These are phyloP conservation scores for Eruca vesicaria DNA, from an alignment of 441 rosid species.

Conservation along the genomic window DNA sequence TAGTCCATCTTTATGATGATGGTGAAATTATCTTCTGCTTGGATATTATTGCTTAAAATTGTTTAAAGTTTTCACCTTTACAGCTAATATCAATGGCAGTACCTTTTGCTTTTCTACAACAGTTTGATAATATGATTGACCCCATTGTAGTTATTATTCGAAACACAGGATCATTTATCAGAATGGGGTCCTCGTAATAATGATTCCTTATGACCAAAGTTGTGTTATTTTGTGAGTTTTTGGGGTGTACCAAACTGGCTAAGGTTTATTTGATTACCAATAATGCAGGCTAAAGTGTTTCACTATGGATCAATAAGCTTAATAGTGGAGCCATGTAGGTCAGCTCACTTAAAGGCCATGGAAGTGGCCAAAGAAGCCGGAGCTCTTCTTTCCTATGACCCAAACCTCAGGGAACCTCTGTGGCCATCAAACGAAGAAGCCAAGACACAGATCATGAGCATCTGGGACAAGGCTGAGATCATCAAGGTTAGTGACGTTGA, in stretches of 20 bases:
- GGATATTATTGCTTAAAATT: not conserved
- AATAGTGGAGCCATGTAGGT: constrained; percentile 54
- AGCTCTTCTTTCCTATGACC: constrained; percentile 52
- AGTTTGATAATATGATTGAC: constrained; percentile 22
- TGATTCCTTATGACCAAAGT: constrained; percentile 1
- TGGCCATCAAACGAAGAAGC: constrained; percentile 61
- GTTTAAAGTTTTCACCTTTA: not conserved
- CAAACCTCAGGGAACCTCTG: constrained; percentile 46
- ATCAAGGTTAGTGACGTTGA: constrained; percentile 62
- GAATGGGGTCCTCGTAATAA: not conserved
- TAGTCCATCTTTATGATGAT: constrained; percentile 6
- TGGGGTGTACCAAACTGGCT: not conserved
- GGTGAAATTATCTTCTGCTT: constrained; percentile 3
- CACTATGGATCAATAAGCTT: constrained; percentile 56
- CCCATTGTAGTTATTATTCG: not conserved
- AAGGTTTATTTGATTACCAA: constrained; percentile 1
- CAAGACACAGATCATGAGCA: constrained; percentile 47
- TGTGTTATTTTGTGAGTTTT: not conserved
- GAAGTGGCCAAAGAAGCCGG: constrained; percentile 32
- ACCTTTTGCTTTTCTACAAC: constrained; percentile 12
- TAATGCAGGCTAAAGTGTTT: constrained; percentile 47
- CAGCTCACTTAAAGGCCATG: constrained; percentile 52
- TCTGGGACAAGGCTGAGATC: constrained; percentile 55
- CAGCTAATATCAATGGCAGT: constrained; percentile 21
- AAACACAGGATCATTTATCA: constrained; percentile 9